Evolutionary conservation across 768 basidiomycete genomes (phyloP), one percentile per base, ranked within the genome.

Genomic region (Russula lepida): DNA sequence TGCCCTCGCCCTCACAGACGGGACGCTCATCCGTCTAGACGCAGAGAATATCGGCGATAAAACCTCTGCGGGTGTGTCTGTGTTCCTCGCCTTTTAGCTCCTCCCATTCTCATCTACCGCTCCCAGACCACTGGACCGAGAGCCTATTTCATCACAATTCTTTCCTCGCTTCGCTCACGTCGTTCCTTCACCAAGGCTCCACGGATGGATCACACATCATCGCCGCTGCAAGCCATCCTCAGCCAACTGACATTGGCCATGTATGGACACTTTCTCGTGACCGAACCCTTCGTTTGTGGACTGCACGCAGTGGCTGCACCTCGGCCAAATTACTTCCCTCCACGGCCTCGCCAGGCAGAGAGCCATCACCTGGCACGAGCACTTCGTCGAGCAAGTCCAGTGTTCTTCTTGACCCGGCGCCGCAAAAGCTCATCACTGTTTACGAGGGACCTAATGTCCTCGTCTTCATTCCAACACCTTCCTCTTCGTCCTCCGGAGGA

Each of bases 231-330:
- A 84, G 84, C 47, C 80, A 85, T 71, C 82, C 87, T 44, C 87
- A 84, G 74, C 88, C 88, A 19, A 87, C 86, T 15, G 88, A 89
- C 69, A 77, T 88, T 59, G 81, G 78, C 37, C 79, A 89, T 67
- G 75, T 87, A 23, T 95, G 91, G 83, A 86, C 92, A 1, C 79
- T 98, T 44, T 93, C 94, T 9, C 80, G 92, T 57, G 92, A 97
- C 75, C 81, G 88, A 57, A 86, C 85, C 35, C 77, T 98, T 44
- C 81, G 92, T 41, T 76, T 89, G 46, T 98, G 94, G 94, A 87
- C 88, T 64, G 79, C 85, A 30, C 82, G 86, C 70, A 77, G 83
- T 57, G 85, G 85, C 47, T 87, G 89, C 69, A 79, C 86, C n/a
- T 80, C 84, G 32, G 81, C 82, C 33, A 85, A 81, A 69, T 71